phyloP scores from a whole-genome alignment of 2,329 filamentous ascomycete species.

The Alternaria sp. region DNA sequence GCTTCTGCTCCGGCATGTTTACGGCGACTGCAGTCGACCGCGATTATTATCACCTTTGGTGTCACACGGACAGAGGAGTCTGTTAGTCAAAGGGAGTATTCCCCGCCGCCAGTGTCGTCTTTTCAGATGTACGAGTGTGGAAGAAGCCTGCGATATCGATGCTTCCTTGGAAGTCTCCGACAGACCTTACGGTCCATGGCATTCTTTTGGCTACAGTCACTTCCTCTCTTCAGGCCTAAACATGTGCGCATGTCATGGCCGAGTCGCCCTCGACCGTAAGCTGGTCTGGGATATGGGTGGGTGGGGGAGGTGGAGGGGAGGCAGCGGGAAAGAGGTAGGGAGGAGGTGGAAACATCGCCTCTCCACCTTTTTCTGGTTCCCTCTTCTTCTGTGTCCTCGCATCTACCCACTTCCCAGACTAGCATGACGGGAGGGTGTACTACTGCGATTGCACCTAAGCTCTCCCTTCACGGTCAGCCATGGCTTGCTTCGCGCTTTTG shows the following conservation, averaged over 20 bases:
- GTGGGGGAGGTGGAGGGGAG: neutral
- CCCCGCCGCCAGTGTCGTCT: slow-evolving; percentile 22
- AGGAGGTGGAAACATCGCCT: neutral
- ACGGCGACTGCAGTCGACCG: neutral
- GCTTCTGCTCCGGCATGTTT: slow-evolving; percentile 8
- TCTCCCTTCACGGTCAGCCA: neutral
- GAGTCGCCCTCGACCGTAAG: neutral
- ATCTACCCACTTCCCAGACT: neutral
- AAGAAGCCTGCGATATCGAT: slow-evolving; percentile 26
- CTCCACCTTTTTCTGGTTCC: neutral
- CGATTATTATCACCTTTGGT: slow-evolving; percentile 1
- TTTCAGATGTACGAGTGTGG: slow-evolving; percentile 21
- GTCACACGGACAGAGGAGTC: neutral
- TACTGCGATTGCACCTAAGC: neutral
- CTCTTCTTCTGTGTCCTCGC: neutral
- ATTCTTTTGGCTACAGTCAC: slow-evolving; percentile 12
- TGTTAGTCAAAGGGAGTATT: slow-evolving; percentile 13
- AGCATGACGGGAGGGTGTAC: neutral
- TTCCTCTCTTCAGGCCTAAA: slow-evolving; percentile 9
- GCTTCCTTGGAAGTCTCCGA: slow-evolving; percentile 17
- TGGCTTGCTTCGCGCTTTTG: neutral
- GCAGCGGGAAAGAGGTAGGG: neutral
- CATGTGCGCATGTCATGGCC: neutral
- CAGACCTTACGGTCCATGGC: slow-evolving; percentile 31
- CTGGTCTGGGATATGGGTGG: neutral